Conservation (phyloP, 2,329 filamentous ascomycete genomes). For the Orbilia blumenaviensis region DNA sequence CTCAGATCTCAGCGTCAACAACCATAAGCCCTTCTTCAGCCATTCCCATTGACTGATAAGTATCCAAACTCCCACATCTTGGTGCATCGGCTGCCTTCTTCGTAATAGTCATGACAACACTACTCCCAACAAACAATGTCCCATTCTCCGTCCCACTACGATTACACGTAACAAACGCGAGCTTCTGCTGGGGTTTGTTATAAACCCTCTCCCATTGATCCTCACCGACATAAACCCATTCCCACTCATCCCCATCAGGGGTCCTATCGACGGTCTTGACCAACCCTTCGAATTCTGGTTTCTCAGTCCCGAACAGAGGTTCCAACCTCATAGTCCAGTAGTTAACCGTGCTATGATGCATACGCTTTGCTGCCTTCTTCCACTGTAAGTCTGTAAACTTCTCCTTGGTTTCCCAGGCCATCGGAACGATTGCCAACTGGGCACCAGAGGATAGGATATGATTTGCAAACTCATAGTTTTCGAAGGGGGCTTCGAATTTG, state of each 20-base stretch:
- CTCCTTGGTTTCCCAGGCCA: constrained; percentile 77
- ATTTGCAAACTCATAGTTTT: constrained; percentile 66
- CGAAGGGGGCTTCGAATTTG: constrained; percentile 65
- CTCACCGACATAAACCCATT: constrained; percentile 3
- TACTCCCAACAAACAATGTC: constrained; percentile 77
- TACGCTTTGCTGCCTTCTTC: not conserved
- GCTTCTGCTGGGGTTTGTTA: constrained; percentile 63
- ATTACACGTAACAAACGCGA: constrained; percentile 77
- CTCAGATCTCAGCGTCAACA: constrained; percentile 54
- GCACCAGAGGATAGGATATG: constrained; percentile 69
- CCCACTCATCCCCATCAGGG: constrained; percentile 18
- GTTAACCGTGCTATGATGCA: constrained; percentile 69
- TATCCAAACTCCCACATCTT: constrained; percentile 74
- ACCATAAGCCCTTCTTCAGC: constrained; percentile 74
- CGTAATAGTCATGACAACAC: constrained; percentile 73
- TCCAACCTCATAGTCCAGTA: constrained; percentile 80
- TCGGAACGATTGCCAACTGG: constrained; percentile 74
- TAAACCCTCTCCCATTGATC: not conserved
- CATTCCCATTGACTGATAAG: constrained; percentile 61
- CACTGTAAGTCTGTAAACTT: constrained; percentile 61
- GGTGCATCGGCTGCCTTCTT: constrained; percentile 68
- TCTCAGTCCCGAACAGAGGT: constrained; percentile 67
- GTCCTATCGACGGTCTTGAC: constrained; percentile 2
- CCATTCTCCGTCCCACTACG: constrained; percentile 73
- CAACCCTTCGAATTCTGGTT: not conserved